These are phyloP conservation scores for Cyphellophora europaea DNA, from an alignment of 2,329 filamentous ascomycete genomes.

Conservation along the genomic window DNA sequence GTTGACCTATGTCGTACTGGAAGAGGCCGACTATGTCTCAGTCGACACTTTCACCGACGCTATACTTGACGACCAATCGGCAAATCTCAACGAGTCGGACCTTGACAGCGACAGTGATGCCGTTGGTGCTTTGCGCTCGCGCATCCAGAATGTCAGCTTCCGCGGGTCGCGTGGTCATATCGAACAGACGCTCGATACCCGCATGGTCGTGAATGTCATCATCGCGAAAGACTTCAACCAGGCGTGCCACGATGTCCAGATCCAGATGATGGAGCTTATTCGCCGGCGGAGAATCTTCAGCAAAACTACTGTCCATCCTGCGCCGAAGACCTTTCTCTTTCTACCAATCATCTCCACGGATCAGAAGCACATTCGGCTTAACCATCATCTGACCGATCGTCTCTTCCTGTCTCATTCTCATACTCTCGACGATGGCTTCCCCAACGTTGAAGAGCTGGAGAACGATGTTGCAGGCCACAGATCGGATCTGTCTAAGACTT, in stretches of 20 bases:
- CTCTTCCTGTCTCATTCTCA: slow-evolving; percentile 87
- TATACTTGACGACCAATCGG: slow-evolving; percentile 44
- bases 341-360: slow-evolving; percentile 56
- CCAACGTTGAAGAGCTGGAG: slow-evolving; percentile 60
- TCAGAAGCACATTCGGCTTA: slow-evolving; percentile 24
- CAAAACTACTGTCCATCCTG: slow-evolving; percentile 60
- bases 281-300: slow-evolving; percentile 70
- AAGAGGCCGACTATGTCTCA: slow-evolving; percentile 64
- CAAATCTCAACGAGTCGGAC: slow-evolving; percentile 6
- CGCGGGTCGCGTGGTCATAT: slow-evolving; percentile 2
- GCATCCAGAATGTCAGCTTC: slow-evolving; percentile 7
- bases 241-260: slow-evolving; percentile 67
- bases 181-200: slow-evolving; percentile 31
- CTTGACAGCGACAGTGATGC: slow-evolving; percentile 13
- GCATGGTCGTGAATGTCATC: slow-evolving; percentile 68
- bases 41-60: slow-evolving; percentile 71
- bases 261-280: slow-evolving; percentile 69
- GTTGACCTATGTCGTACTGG: slow-evolving; percentile 58
- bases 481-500: background rate
- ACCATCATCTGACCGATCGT: slow-evolving; percentile 57
- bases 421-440: slow-evolving; percentile 59
- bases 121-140: slow-evolving; percentile 2
- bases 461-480: background rate
- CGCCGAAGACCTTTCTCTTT: slow-evolving; percentile 71
- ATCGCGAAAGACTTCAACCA: slow-evolving; percentile 71